These are phyloP conservation scores for Psilocybe mexicana DNA, from an alignment of 1,284 basidiomycete genomes.

Conservation along the genomic window DNA sequence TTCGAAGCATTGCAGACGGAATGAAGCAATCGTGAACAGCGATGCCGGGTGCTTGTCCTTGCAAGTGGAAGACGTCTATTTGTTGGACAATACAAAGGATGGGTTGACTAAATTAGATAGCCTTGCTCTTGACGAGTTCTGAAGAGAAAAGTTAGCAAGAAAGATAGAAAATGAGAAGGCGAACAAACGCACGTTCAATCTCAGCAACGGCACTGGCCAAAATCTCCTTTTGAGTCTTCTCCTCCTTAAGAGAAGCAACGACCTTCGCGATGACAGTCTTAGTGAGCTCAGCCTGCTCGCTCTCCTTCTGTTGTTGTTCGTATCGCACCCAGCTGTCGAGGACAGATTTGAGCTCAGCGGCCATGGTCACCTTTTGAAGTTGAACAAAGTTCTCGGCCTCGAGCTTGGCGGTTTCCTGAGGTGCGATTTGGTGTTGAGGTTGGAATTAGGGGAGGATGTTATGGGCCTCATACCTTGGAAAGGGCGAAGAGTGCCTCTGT, in stretches of 20 bases:
- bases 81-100: slow-evolving; percentile 14
- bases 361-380: slow-evolving; percentile 85
- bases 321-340: slow-evolving; percentile 98
- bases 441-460: neutral
- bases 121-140: slow-evolving; percentile 53
- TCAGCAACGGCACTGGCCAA: slow-evolving; percentile 84
- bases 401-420: slow-evolving; percentile 87
- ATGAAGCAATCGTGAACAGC: neutral
- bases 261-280: slow-evolving; percentile 88
- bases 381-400: slow-evolving; percentile 92
- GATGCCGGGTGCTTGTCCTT: neutral
- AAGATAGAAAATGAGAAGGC: neutral
- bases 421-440: neutral
- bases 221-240: slow-evolving; percentile 93
- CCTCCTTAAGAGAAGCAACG: slow-evolving; percentile 79
- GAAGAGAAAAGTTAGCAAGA: slow-evolving; percentile 1
- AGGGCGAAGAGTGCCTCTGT: slow-evolving; percentile 91
- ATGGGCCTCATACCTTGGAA: slow-evolving; percentile 69
- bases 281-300: slow-evolving; percentile 90
- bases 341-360: slow-evolving; percentile 90
- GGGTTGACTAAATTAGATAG: slow-evolving; percentile 37
- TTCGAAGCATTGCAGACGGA: too few relatives aligned
- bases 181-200: slow-evolving; percentile 81
- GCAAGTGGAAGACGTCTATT: slow-evolving; percentile 17
- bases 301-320: slow-evolving; percentile 96